Evolutionary conservation across 1,139 yeast genomes (phyloP).

Genomic region (Kodamaea plutei): DNA sequence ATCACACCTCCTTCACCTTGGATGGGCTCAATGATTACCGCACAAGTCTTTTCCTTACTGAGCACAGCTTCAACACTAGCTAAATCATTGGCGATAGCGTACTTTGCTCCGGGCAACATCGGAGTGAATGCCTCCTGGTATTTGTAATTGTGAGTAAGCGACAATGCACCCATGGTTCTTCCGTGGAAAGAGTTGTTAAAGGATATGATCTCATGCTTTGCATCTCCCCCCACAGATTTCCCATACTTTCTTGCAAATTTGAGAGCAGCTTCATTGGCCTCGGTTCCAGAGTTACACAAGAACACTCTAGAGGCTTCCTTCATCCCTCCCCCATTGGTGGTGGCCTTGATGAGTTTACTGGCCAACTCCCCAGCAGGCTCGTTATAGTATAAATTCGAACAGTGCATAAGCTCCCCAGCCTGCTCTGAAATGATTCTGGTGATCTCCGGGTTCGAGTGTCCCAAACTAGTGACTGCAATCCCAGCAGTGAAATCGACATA

Average conservation of each 20-base stretch:
- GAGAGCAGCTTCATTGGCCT: conserved; percentile 96
- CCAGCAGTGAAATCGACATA: conserved; percentile 93
- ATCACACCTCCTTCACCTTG: conserved; percentile 98
- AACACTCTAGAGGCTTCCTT: conserved; percentile 77
- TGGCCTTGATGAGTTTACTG: conserved; percentile 62
- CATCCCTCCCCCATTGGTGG: conserved; percentile 75
- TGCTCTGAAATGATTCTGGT: conserved; percentile 70
- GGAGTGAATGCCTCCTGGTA: conserved; percentile 91
- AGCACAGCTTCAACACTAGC: conserved; percentile 56
- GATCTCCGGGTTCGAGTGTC: conserved; percentile 76
- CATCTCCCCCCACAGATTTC: conserved; percentile 40
- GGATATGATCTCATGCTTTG: conserved; percentile 75
- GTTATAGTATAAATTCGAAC: conserved; percentile 82
- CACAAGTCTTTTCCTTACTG: conserved; percentile 71
- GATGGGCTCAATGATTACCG: conserved; percentile 91
- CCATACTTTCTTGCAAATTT: conserved; percentile 93
- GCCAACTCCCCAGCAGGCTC: conserved; percentile 80
- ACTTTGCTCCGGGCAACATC: conserved; percentile 76
- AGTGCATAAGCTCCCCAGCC: conserved; percentile 68
- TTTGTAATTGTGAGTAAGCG: conserved; percentile 89
- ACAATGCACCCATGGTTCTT: conserved; percentile 86
- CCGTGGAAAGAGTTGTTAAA: conserved; percentile 92
- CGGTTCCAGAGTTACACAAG: conserved; percentile 89
- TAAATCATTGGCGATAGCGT: conserved; percentile 59
- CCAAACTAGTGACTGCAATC: conserved; percentile 92